phyloP scores from a whole-genome alignment of 768 basidiomycete species.

The Saitozyma sp. region DNA sequence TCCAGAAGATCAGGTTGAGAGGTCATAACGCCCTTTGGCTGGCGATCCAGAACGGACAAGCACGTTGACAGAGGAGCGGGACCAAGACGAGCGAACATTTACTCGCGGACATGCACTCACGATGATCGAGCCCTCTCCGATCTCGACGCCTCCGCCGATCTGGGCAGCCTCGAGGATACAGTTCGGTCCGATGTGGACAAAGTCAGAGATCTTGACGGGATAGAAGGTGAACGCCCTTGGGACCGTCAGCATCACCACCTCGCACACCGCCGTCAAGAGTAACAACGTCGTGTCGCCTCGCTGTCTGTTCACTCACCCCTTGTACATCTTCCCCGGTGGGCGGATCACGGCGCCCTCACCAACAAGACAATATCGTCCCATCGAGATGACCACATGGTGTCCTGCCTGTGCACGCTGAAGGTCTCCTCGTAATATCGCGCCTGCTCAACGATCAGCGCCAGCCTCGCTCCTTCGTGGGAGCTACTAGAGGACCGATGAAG shows the following conservation, averaged over 20 bases:
- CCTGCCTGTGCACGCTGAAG: conserved; percentile 83
- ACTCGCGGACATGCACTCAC: conserved; percentile 57
- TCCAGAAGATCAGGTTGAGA: neutral
- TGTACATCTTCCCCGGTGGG: conserved; percentile 54
- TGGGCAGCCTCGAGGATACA: conserved; percentile 90
- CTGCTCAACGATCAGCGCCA: conserved; percentile 22
- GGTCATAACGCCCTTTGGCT: no score
- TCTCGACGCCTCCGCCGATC: conserved; percentile 90
- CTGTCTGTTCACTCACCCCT: conserved; percentile 48
- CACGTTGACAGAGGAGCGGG: no score
- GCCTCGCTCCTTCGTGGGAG: neutral
- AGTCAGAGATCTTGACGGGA: conserved; percentile 94
- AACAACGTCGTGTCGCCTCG: no score
- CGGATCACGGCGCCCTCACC: conserved; percentile 83
- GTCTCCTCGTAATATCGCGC: conserved; percentile 90
- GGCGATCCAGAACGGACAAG: no score
- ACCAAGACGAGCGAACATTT: neutral
- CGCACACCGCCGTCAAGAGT: no score
- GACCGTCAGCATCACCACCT: no score
- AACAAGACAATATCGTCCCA: conserved; percentile 89
- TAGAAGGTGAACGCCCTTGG: conserved; percentile 70
- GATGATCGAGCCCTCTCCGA: conserved; percentile 93
- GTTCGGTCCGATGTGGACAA: conserved; percentile 88
- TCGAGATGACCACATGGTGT: conserved; percentile 87
- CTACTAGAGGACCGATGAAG: neutral